phyloP scores from a whole-genome alignment of 2,329 filamentous ascomycete genomes.

The Acrodontium crateriforme region DNA sequence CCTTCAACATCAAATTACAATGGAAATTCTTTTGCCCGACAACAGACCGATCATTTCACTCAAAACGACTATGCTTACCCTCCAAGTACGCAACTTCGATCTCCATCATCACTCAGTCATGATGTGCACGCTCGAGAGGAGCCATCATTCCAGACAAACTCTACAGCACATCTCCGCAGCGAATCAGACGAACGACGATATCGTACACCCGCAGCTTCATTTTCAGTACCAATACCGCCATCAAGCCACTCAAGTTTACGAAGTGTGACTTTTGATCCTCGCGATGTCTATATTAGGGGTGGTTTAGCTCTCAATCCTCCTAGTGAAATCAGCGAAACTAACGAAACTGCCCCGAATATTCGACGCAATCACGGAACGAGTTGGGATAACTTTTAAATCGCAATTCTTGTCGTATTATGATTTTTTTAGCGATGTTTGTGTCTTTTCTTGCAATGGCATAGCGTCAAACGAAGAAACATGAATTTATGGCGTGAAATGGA shows the following conservation, averaged over 20 bases:
- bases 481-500: too few relatives aligned
- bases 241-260: slow-evolving; percentile 11
- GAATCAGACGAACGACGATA: slow-evolving; percentile 23
- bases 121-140: slow-evolving; percentile 2
- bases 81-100: too few relatives aligned
- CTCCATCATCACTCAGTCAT: too few relatives aligned
- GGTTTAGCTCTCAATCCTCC: slow-evolving; percentile 8
- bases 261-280: slow-evolving; percentile 3
- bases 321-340: too few relatives aligned
- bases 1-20: slow-evolving; percentile 7
- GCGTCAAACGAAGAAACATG: too few relatives aligned
- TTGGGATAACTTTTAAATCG: too few relatives aligned
- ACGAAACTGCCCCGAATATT: too few relatives aligned
- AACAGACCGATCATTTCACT: slow-evolving; percentile 7
- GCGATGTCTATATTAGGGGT: slow-evolving; percentile 4
- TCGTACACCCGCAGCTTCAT: slow-evolving; percentile 25
- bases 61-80: slow-evolving; percentile 3
- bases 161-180: slow-evolving; percentile 1
- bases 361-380: too few relatives aligned
- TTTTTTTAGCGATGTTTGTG: too few relatives aligned
- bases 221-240: slow-evolving; percentile 27
- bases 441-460: too few relatives aligned
- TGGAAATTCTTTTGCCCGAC: slow-evolving; percentile 1
- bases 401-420: too few relatives aligned
- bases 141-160: slow-evolving; percentile 9